Evolutionary conservation across 495 filamentous ascomycete genomes (phyloP), one percentile per base, ranked within the genome.

Genomic region (Sphaerosporella brunnea): DNA sequence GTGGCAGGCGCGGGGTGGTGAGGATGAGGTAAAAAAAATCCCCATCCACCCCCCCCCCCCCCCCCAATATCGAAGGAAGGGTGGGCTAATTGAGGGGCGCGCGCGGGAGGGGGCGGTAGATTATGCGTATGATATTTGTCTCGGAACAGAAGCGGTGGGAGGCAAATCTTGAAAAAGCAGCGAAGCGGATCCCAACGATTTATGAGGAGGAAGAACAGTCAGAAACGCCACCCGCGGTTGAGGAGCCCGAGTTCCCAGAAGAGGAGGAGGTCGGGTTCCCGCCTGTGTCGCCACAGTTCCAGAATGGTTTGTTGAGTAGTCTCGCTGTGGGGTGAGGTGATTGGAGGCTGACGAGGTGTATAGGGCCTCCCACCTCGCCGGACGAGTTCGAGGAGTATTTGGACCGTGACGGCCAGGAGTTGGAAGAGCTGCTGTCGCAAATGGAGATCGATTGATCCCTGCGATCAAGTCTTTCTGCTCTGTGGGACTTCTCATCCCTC

Each of bases 1-100:
- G 62, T 74, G 78, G 73, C 61, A 78, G 63, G 48, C 73, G 62
- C 68, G 84, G 65, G 73, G 75, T 32, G 67, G 83, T 1, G 80
- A 83, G 37, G 84, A 94, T 48, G 80, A 92, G 70, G 76, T 92
- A 66, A 23, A n/a, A n/a, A n/a, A n/a, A n/a, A n/a, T n/a, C n/a
- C n/a, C n/a, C n/a, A n/a, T n/a, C n/a, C n/a, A n/a, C 2, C 2
- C 7, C 16, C 30, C 15, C 41, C 15, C 9, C 23, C 16, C 41
- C 23, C 4, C 13, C 19, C 23, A 25, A 15, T 28, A 23, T 24
- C 37, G 30, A 15, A n/a, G n/a, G n/a, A n/a, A n/a, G n/a, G n/a
- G n/a, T n/a, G n/a, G n/a, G n/a, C n/a, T n/a, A n/a, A n/a, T n/a
- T n/a, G n/a, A n/a, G n/a, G n/a, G n/a, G n/a, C n/a, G n/a, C n/a